These are phyloP conservation scores for Hemileccinum rubropunctum DNA, from an alignment of 768 basidiomycete genomes.

Conservation along the genomic window DNA sequence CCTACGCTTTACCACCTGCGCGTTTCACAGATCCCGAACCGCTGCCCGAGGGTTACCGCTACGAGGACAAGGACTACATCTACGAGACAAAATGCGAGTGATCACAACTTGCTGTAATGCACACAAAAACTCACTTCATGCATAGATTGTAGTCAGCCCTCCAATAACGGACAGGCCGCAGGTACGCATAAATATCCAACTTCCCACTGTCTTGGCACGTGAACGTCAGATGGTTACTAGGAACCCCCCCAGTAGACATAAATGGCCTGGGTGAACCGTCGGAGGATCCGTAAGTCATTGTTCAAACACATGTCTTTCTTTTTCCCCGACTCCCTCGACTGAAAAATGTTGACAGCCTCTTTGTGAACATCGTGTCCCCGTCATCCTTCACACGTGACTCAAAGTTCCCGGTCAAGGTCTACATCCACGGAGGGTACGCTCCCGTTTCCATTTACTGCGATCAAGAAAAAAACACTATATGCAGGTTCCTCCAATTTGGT, in stretches of 20 bases:
- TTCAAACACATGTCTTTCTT: too few species aligned
- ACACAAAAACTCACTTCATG: not conserved
- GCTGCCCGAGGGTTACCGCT: slow-evolving; percentile 52
- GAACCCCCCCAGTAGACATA: slow-evolving; percentile 49
- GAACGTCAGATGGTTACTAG: slow-evolving; percentile 27
- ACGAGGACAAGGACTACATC: slow-evolving; percentile 60
- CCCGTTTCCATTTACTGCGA: not conserved
- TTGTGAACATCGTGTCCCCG: slow-evolving; percentile 63
- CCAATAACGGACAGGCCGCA: slow-evolving; percentile 60
- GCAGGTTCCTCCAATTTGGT: slow-evolving; percentile 74
- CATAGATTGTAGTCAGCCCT: slow-evolving; percentile 59
- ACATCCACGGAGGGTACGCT: slow-evolving; percentile 72
- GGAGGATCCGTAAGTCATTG: slow-evolving; percentile 56
- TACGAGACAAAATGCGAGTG: slow-evolving; percentile 53
- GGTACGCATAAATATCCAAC: slow-evolving; percentile 29
- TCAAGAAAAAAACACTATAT: too few species aligned
- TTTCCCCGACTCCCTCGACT: not conserved
- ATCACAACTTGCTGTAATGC: not conserved
- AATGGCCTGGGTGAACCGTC: slow-evolving; percentile 66
- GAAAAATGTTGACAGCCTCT: slow-evolving; percentile 41
- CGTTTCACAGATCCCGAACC: slow-evolving; percentile 64
- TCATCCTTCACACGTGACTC: slow-evolving; percentile 40
- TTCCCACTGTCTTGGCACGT: not conserved
- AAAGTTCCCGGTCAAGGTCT: slow-evolving; percentile 65
- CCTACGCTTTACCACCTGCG: slow-evolving; percentile 63